Percentiles rank a stretch among this genome's conserved stretches.
These are phyloP conservation scores for Dothideomycetes sp. DNA, from an alignment of 2,329 filamentous ascomycete species.

Conservation along the genomic window DNA sequence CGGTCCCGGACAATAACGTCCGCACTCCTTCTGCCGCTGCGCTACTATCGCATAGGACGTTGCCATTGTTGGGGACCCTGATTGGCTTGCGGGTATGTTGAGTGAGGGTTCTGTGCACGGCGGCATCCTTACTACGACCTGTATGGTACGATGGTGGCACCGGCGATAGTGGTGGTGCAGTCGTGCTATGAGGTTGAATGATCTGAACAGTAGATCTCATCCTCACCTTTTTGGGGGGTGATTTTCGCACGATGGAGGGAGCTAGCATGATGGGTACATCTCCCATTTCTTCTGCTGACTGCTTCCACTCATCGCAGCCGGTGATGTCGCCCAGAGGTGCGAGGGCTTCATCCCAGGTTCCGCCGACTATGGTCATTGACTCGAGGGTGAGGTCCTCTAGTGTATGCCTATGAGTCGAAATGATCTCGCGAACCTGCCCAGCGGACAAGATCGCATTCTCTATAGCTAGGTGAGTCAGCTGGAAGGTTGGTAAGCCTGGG, in stretches of 20 bases:
- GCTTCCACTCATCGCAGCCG: not conserved
- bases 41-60: too few species aligned
- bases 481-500: not conserved
- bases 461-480: conserved; percentile 55
- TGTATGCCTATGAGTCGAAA: conserved; percentile 53
- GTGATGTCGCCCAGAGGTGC: conserved; percentile 45
- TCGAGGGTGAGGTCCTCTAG: conserved; percentile 73
- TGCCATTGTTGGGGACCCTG: not conserved
- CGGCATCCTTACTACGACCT: not conserved
- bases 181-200: too few species aligned
- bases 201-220: not conserved
- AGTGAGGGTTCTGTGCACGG: not conserved
- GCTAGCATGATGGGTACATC: conserved; percentile 11
- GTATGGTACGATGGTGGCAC: not conserved
- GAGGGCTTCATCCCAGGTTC: conserved; percentile 75
- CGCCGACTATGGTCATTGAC: conserved; percentile 58
- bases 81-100: not conserved
- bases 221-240: not conserved
- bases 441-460: conserved; percentile 64
- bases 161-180: too few species aligned
- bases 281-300: conserved; percentile 2
- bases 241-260: not conserved
- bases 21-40: not conserved
- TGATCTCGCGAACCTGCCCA: conserved; percentile 57
- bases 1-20: not conserved